Percentiles rank a stretch among this genome's conserved stretches.
Conservation (phyloP, 2,329 filamentous ascomycete genomes). For the Sordariomycetes sp. region DNA sequence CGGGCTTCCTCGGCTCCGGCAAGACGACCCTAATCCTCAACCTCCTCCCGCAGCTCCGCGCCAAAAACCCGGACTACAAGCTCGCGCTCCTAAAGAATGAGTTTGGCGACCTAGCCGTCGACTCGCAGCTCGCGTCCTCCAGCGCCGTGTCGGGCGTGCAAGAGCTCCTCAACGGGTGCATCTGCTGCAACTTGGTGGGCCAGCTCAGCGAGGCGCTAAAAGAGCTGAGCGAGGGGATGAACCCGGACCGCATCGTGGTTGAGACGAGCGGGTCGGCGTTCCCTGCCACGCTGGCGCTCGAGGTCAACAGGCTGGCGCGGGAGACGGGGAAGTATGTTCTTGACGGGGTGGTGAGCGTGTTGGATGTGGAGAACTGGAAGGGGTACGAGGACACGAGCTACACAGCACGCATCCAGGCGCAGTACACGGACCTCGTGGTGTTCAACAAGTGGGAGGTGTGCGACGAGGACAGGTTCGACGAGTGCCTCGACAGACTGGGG, state of each 20-base stretch:
- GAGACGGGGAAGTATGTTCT: conserved; percentile 58
- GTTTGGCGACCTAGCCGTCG: conserved; percentile 87
- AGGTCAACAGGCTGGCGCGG: conserved; percentile 68
- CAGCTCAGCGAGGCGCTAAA: conserved; percentile 70
- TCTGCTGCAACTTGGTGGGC: conserved; percentile 96
- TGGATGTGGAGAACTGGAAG: conserved; percentile 91
- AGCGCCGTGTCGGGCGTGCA: conserved; percentile 78
- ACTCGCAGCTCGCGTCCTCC: conserved; percentile 78
- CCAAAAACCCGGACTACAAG: conserved; percentile 60
- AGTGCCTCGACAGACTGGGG: conserved; percentile 64
- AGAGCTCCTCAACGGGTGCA: conserved; percentile 92
- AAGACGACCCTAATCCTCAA: conserved; percentile 95
- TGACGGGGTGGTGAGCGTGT: conserved; percentile 78
- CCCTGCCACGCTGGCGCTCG: conserved; percentile 80
- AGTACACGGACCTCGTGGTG: conserved; percentile 80
- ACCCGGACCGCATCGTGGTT: conserved; percentile 78
- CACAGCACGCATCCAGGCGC: conserved; percentile 77
- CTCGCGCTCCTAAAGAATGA: conserved; percentile 96
- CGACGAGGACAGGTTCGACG: conserved; percentile 60
- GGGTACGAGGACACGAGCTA: conserved; percentile 87
- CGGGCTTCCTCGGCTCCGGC: conserved; percentile 88
- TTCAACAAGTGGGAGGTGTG: conserved; percentile 87
- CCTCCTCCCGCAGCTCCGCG: conserved; percentile 76
- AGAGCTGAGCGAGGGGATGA: conserved; percentile 46
- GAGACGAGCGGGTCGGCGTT: conserved; percentile 86